A percentile compares a stretch with the other conserved stretches of the same genome.
phyloP scores from a whole-genome alignment of 129 eudicot species.

The Tanacetum coccineum region DNA sequence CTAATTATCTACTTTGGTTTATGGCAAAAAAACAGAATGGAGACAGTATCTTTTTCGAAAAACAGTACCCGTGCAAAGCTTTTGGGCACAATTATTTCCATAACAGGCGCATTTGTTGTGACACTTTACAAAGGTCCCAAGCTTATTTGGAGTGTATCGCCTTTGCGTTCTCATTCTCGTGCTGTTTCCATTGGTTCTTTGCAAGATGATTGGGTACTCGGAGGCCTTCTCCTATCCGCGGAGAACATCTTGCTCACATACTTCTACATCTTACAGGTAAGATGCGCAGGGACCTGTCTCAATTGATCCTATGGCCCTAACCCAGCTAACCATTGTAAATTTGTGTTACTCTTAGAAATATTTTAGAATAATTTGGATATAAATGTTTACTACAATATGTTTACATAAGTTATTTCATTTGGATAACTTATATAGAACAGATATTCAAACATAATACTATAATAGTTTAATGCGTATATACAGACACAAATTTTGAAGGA shows the following conservation, averaged over 20 bases:
- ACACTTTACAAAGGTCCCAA: conserved; percentile 75
- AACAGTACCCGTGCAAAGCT: conserved; percentile 64
- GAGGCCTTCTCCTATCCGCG: conserved; percentile 56
- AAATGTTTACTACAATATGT: not conserved
- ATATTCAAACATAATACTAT: not conserved
- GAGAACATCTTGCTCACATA: conserved; percentile 76
- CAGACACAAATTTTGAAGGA: conserved; percentile 87
- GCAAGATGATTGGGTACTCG: conserved; percentile 60
- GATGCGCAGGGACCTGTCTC: not conserved
- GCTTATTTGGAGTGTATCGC: conserved; percentile 28
- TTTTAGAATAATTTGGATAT: not conserved
- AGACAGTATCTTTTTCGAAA: conserved; percentile 55
- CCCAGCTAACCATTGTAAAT: not conserved
- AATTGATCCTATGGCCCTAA: not conserved
- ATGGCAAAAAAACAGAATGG: conserved; percentile 56
- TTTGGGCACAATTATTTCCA: conserved; percentile 66
- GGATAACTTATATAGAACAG: not conserved
- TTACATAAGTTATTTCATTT: not conserved
- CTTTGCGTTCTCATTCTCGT: conserved; percentile 17
- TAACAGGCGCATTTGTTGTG: conserved; percentile 78
- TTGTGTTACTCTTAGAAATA: not conserved
- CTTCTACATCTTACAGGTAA: conserved; percentile 82
- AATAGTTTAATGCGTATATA: not conserved
- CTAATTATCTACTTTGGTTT: not conserved
- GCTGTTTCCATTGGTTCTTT: conserved; percentile 22